A percentile compares a stretch with the other conserved stretches of the same genome.
Conservation (phyloP, 441 rosid genomes). For the Populus hybrid region DNA sequence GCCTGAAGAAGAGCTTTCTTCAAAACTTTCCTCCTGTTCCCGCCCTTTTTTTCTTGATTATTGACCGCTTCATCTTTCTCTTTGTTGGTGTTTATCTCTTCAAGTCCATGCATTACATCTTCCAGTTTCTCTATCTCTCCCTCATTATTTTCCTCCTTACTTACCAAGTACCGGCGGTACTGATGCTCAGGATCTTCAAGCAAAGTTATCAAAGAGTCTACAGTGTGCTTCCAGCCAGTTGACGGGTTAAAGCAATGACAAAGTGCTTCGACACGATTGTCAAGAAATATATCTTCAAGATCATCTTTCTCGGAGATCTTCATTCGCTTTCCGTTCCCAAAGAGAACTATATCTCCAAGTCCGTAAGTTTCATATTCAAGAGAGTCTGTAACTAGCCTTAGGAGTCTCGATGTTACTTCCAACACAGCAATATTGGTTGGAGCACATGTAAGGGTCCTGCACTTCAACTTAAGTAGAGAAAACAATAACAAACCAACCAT, state of each 20-base stretch:
- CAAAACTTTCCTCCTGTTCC: not conserved
- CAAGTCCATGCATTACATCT: not conserved
- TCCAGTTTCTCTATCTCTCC: conserved; percentile 22
- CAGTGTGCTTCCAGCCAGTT: conserved; percentile 37
- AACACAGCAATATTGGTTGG: conserved; percentile 58
- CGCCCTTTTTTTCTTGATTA: not conserved
- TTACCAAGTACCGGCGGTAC: conserved; percentile 14
- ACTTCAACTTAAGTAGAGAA: conserved; percentile 31
- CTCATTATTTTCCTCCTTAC: not conserved
- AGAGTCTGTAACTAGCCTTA: conserved; percentile 27
- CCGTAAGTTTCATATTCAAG: conserved; percentile 15
- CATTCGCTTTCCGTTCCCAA: conserved; percentile 45
- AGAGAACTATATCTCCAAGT: conserved; percentile 47
- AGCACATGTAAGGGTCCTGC: conserved; percentile 51
- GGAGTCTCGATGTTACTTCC: conserved; percentile 47
- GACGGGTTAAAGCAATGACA: conserved; percentile 29
- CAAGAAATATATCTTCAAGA: conserved; percentile 38
- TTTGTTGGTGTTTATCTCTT: not conserved
- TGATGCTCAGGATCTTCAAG: conserved; percentile 26
- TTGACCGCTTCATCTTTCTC: not conserved
- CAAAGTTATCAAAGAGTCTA: conserved; percentile 28
- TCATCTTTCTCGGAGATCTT: conserved; percentile 27
- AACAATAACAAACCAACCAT: conserved; percentile 34
- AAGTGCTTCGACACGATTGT: conserved; percentile 41
- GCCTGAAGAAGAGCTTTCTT: not conserved